Evolutionary conservation across 2,329 filamentous ascomycete genomes (phyloP), one percentile per base, ranked within the genome.

Genomic region (Penicillium nordicum): DNA sequence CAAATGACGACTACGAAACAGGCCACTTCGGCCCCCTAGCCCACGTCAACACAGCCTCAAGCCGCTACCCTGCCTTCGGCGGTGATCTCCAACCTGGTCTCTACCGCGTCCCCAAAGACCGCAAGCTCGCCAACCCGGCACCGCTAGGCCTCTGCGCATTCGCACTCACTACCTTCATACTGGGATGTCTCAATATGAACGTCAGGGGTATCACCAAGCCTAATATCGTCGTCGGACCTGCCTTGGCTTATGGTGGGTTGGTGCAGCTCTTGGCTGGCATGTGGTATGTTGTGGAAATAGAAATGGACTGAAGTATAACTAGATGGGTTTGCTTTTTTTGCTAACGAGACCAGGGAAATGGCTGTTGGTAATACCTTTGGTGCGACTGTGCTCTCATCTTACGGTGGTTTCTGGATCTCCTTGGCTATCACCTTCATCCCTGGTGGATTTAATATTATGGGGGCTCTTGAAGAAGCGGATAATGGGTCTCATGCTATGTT

Each of bases 331-430:
- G 2, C 4, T 11, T 23, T 18, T 18, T 18, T 36, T 5, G 16
- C 38, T 42, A 12, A 27, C 40, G 1, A n/a, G 10, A 25, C 8
- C 16, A 89, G 87, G 87, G 88, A 91, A 74, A 89, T 91, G 82
- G 87, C 88, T 14, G 80, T 88, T 18, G 88, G 88, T 45, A 91
- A 92, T 78, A 91, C 88, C 6, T 91, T 92, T 61, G 88, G 88
- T 76, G 88, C 88, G 32, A 90, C 88, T 4, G 87, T 88, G 1
- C 76, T 91, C 36, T 88, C 86, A 4, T 91, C 88, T 0, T 92
- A 88, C 67, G 88, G 88, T 57, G 88, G 88, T 52, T 92, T 91
- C 80, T 92, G 88, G 88, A 86, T 92, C 66, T 79, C 78, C 16
- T 86, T 88, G 64, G 88, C 78, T 57, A 85, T 91, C 63, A 80